Base-by-base conservation (phyloP, 1,139 yeast genomes). In the Pichia sp. region DNA sequence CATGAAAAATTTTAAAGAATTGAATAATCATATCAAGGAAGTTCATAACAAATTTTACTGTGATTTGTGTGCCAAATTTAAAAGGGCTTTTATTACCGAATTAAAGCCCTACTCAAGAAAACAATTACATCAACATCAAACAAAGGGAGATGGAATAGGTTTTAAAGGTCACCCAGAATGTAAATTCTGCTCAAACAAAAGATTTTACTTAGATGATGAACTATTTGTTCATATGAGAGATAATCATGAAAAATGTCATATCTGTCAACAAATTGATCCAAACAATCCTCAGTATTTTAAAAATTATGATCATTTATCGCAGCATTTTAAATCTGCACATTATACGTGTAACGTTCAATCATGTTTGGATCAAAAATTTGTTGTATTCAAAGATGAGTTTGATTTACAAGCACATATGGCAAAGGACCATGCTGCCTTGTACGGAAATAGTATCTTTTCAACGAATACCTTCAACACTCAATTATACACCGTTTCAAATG, bases 111-210 rank as follows among this genome's bases (percentile, higher is more conserved):
- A 79, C 65, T 76, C 83, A 1, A 75, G 74, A 45, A 80, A 80
- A 54, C 84, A 81, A 58, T 74, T 93, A 47, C 81, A 79, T 55
- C 75, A 72, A 50, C 99, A 93, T 69, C 86, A 84, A 64, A 68
- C 75, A 7, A 75, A 73, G 44, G 97, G 96, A 45, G 82, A 77
- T 54, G 77, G 75, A 46, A 68, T 71, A 22, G 97, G 97, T 3
- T 91, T 91, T 66, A 73, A 70, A 13, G 98, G 98, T 0, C 99
- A 93, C 65, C 97, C 98, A 0, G 76, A 77, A 59, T 93, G 99
- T 74, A 81, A 80, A 59, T 88, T 88, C 67, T 93, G 99, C 68
- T 71, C 78, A 5, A 81, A 82, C 1, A 76, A 73, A 59, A 70
- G 96, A 53, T 91, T 88, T 66, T 93, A 93, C 66, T 89, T 96